Percentiles rank a stretch among this genome's conserved stretches.
These are phyloP conservation scores for Benincasa hispida DNA, from an alignment of 306 rosid species.

Conservation along the genomic window DNA sequence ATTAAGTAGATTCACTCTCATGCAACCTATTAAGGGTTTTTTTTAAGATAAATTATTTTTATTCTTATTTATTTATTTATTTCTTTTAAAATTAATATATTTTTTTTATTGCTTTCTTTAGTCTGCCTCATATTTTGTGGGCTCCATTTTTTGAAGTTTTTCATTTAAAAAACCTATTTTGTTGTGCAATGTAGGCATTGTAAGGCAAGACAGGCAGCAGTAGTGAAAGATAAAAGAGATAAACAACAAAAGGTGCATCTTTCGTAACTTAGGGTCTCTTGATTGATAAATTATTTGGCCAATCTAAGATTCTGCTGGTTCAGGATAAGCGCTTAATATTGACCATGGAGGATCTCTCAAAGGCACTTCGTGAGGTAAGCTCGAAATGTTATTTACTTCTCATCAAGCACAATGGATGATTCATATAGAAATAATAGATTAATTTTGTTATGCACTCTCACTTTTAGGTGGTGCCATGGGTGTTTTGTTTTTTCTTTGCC, in stretches of 20 bases:
- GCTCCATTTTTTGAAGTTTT: too few relatives aligned
- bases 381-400: neutral
- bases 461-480: neutral
- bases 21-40: too few relatives aligned
- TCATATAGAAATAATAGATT: neutral
- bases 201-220: conserved; percentile 74
- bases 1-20: too few relatives aligned
- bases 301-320: conserved; percentile 12
- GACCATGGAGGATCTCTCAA: conserved; percentile 14
- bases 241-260: conserved; percentile 75
- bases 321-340: conserved; percentile 68
- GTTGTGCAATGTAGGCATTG: conserved; percentile 50
- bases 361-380: conserved; percentile 14
- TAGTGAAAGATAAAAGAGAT: conserved; percentile 88
- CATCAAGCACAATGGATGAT: neutral
- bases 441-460: neutral
- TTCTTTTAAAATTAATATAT: too few relatives aligned
- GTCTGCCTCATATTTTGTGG: neutral
- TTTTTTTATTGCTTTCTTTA: neutral
- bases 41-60: too few relatives aligned
- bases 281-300: neutral
- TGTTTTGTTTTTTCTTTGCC: too few relatives aligned
- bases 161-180: neutral
- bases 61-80: too few relatives aligned
- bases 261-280: neutral